Conservation (phyloP, 257 asterid species). For the Linaria vulgaris region DNA sequence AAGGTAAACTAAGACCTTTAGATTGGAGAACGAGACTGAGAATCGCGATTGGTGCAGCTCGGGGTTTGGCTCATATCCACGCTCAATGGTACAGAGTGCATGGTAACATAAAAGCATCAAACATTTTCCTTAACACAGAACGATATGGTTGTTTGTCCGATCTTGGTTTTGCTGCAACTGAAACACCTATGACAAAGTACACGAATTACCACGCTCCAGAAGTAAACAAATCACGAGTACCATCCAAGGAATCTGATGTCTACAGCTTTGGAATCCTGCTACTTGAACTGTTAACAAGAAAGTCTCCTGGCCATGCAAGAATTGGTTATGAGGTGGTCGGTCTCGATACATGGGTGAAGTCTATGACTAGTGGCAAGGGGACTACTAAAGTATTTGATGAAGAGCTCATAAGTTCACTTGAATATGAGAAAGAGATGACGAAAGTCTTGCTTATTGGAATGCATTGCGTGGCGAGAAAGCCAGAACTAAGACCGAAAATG, state of each 20-base stretch:
- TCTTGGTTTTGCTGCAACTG: too few species aligned
- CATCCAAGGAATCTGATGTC: not conserved
- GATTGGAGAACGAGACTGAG: slow-evolving; percentile 33
- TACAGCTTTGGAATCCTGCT: slow-evolving; percentile 30
- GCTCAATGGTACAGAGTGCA: slow-evolving; percentile 28
- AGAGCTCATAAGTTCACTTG: too few species aligned
- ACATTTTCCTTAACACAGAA: slow-evolving; percentile 34
- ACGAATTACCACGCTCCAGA: too few species aligned
- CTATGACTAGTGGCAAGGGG: not conserved
- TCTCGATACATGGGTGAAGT: not conserved
- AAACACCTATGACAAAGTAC: too few species aligned
- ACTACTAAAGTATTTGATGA: too few species aligned
- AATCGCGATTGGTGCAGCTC: slow-evolving; percentile 39
- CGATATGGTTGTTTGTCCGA: slow-evolving; percentile 14
- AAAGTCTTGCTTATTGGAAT: too few species aligned
- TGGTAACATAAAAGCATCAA: slow-evolving; percentile 43
- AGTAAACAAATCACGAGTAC: too few species aligned
- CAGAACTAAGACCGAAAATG: slow-evolving; percentile 13
- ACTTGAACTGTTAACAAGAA: slow-evolving; percentile 33
- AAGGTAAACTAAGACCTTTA: slow-evolving; percentile 20
- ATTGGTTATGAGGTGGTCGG: not conserved
- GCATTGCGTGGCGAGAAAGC: slow-evolving; percentile 7
- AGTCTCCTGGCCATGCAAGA: slow-evolving; percentile 24
- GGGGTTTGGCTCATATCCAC: slow-evolving; percentile 40
- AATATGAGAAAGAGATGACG: too few species aligned